Percentiles rank a stretch among this genome's conserved stretches.
These are phyloP conservation scores for Boletus sensibilis DNA, from an alignment of 768 basidiomycete species.

Conservation along the genomic window DNA sequence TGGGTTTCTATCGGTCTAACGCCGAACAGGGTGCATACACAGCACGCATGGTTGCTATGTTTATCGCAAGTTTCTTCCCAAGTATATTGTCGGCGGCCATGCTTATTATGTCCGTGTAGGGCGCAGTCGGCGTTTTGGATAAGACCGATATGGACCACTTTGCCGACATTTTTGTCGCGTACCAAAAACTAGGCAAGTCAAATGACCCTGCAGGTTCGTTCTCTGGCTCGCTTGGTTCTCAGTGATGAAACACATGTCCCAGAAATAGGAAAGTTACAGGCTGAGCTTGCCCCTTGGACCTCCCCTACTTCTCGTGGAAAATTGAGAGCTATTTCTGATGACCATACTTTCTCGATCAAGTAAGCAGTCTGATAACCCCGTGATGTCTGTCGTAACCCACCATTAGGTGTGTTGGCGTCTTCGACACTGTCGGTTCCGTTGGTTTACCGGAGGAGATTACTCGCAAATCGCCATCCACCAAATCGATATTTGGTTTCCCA, in stretches of 20 bases:
- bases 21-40: slow-evolving; percentile 66
- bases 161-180: slow-evolving; percentile 57
- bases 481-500: slow-evolving; percentile 62
- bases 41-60: slow-evolving; percentile 68
- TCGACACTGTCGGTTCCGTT: slow-evolving; percentile 74
- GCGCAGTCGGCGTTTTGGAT: slow-evolving; percentile 69
- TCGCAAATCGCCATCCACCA: slow-evolving; percentile 41
- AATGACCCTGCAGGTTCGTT: slow-evolving; percentile 44
- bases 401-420: slow-evolving; percentile 65
- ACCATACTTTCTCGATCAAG: slow-evolving; percentile 61
- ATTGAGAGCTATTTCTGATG: slow-evolving; percentile 45
- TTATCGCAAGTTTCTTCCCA: slow-evolving; percentile 33
- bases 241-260: not conserved
- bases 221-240: not conserved
- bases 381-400: not conserved
- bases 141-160: slow-evolving; percentile 73
- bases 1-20: slow-evolving; percentile 4
- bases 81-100: not conserved
- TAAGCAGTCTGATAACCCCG: slow-evolving; percentile 28
- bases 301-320: slow-evolving; percentile 52
- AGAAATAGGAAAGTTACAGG: slow-evolving; percentile 42
- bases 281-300: slow-evolving; percentile 54
- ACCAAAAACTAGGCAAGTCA: slow-evolving; percentile 60
- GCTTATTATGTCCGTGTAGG: slow-evolving; percentile 38
- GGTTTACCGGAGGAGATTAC: slow-evolving; percentile 68